Evolutionary conservation across 2,329 filamentous ascomycete species (phyloP).

Genomic region (Colletotrichum tanaceti): DNA sequence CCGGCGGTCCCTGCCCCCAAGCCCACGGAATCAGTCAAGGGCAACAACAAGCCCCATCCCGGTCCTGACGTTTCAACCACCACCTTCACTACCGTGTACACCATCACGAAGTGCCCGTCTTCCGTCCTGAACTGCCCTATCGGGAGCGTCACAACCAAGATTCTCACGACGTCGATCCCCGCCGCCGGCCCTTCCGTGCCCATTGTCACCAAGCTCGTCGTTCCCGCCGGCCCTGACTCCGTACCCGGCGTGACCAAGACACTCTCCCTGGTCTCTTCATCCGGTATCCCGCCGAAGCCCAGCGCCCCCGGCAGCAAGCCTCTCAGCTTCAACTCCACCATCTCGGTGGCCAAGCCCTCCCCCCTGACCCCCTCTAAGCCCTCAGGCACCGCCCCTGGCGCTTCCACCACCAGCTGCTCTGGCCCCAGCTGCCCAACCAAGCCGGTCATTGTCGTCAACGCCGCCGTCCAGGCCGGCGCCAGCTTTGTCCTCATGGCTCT

Average conservation of each 20-base stretch:
- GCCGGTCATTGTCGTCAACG: slow-evolving; percentile 27
- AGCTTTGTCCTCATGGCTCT: slow-evolving; percentile 36
- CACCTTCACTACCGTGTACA: slow-evolving; percentile 58
- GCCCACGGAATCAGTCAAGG: slow-evolving; percentile 29
- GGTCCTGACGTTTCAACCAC: slow-evolving; percentile 45
- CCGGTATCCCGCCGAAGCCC: slow-evolving; percentile 33
- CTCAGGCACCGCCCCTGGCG: slow-evolving; percentile 30
- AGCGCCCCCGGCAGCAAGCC: slow-evolving; percentile 44
- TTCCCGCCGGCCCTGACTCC: slow-evolving; percentile 9
- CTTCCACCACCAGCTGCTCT: slow-evolving; percentile 16
- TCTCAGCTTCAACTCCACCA: slow-evolving; percentile 18
- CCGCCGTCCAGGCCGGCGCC: slow-evolving; percentile 29
- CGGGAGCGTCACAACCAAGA: slow-evolving; percentile 53
- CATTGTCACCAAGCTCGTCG: slow-evolving; percentile 22
- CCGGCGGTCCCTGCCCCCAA: slow-evolving; percentile 35
- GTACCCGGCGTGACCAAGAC: slow-evolving; percentile 4
- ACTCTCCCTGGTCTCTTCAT: neutral
- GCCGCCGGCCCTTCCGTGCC: slow-evolving; percentile 1
- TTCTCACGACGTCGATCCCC: slow-evolving; percentile 46
- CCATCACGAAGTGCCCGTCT: slow-evolving; percentile 67
- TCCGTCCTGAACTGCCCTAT: slow-evolving; percentile 53
- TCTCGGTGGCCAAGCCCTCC: slow-evolving; percentile 5
- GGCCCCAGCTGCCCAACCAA: slow-evolving; percentile 26
- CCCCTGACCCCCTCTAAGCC: slow-evolving; percentile 27
- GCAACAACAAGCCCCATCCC: slow-evolving; percentile 5